A percentile compares a stretch with the other conserved stretches of the same genome.
These are phyloP conservation scores for Phtheirospermum japonicum DNA, from an alignment of 257 asterid genomes.

Conservation along the genomic window DNA sequence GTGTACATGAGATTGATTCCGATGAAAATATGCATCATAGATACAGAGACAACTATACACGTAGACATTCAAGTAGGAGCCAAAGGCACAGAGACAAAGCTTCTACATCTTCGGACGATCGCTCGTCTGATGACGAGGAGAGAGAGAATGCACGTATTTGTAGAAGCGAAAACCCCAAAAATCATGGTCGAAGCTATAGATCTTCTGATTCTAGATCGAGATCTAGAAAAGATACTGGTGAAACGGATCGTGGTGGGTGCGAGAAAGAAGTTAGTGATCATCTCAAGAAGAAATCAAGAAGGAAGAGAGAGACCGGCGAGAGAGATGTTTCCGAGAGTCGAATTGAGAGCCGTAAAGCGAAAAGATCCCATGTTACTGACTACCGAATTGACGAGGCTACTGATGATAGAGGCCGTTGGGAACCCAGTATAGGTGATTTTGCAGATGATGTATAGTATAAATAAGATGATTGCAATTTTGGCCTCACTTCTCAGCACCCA, in stretches of 20 bases:
- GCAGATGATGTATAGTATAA: background rate
- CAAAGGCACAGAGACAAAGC: slow-evolving; percentile 28
- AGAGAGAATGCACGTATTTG: background rate
- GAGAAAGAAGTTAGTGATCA: slow-evolving; percentile 8
- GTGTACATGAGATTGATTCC: slow-evolving; percentile 22
- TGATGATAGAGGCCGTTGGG: slow-evolving; percentile 59
- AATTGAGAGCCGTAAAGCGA: slow-evolving; percentile 4
- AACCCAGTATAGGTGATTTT: slow-evolving; percentile 24
- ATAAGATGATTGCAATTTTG: background rate
- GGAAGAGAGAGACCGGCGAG: slow-evolving; percentile 27
- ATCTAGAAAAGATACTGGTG: slow-evolving; percentile 20
- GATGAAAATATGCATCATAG: slow-evolving; percentile 28
- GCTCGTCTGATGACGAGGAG: slow-evolving; percentile 33
- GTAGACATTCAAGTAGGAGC: slow-evolving; percentile 31
- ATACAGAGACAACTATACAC: slow-evolving; percentile 28
- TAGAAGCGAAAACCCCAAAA: slow-evolving; percentile 11
- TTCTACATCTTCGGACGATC: slow-evolving; percentile 38
- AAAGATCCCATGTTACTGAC: slow-evolving; percentile 16
- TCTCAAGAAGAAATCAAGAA: slow-evolving; percentile 29
- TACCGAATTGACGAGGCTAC: slow-evolving; percentile 26
- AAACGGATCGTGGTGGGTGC: slow-evolving; percentile 11
- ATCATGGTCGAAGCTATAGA: slow-evolving; percentile 8
- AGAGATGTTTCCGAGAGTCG: slow-evolving; percentile 24
- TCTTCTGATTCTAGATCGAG: slow-evolving; percentile 33
- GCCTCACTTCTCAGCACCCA: too few species aligned